These are phyloP conservation scores for Prunus campanulata DNA, from an alignment of 306 rosid species.

Conservation along the genomic window DNA sequence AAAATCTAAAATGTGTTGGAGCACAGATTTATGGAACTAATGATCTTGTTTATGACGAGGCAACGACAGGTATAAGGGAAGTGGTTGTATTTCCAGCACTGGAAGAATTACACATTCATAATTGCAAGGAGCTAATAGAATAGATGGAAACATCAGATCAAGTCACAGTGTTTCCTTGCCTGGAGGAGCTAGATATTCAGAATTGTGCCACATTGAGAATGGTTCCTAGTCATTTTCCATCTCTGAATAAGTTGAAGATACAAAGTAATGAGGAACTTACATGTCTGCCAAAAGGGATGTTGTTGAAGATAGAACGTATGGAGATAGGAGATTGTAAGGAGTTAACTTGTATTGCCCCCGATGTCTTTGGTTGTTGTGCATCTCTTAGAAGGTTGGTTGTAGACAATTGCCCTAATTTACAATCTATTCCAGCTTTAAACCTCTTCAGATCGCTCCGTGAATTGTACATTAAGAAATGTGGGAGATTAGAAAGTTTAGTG, in stretches of 20 bases:
- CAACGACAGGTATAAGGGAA: too few species aligned
- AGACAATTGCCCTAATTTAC: rapidly evolving
- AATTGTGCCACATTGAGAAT: neutral
- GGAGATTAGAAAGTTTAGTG: too few species aligned
- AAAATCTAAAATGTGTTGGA: too few species aligned
- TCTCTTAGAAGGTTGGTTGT: neutral
- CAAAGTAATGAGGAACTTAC: neutral
- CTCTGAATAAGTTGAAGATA: neutral
- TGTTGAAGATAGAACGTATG: neutral
- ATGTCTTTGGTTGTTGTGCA: neutral
- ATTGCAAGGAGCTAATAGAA: neutral
- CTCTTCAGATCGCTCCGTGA: too few species aligned
- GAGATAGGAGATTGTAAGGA: neutral
- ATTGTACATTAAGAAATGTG: too few species aligned
- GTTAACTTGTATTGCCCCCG: neutral
- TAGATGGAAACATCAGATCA: neutral
- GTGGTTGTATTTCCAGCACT: neutral
- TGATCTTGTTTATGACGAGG: too few species aligned
- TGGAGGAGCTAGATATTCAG: rapidly evolving
- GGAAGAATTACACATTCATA: neutral
- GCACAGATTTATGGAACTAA: too few species aligned
- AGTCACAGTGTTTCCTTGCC: neutral
- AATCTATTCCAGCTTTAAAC: neutral
- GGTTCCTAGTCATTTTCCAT: neutral
- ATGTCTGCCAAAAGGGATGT: too few species aligned